These are phyloP conservation scores for Xylona heveae DNA, from an alignment of 495 filamentous ascomycete species.

Conservation along the genomic window DNA sequence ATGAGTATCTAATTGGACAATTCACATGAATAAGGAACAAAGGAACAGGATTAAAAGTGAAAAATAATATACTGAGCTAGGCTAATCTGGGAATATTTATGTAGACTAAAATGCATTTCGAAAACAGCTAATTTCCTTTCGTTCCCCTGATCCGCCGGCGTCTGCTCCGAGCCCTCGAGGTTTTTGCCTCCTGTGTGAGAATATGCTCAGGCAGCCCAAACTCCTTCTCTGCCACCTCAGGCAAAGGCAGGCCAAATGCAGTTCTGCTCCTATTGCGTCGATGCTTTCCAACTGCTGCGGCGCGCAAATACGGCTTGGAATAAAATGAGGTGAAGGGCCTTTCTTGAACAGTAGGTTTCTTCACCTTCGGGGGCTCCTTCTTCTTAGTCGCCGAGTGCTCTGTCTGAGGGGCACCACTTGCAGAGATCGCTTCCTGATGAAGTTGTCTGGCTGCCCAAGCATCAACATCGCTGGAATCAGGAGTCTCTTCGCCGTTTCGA, in stretches of 20 bases:
- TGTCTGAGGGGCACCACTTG: constrained; percentile 8
- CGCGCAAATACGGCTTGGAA: constrained; percentile 50
- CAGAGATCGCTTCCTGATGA: constrained; percentile 41
- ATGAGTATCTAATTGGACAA: too few relatives aligned
- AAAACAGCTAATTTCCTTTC: constrained; percentile 7
- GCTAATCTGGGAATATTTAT: too few relatives aligned
- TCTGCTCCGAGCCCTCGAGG: constrained; percentile 7
- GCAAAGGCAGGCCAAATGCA: constrained; percentile 69
- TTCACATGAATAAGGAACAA: too few relatives aligned
- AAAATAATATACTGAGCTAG: too few relatives aligned
- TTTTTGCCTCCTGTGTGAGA: constrained; percentile 41
- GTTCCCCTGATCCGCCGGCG: constrained; percentile 6
- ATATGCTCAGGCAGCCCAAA: constrained; percentile 58
- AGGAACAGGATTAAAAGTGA: too few relatives aligned
- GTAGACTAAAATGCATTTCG: constrained; percentile 18
- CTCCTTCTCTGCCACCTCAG: constrained; percentile 42
- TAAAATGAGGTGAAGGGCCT: constrained; percentile 77
- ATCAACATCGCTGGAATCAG: constrained; percentile 50
- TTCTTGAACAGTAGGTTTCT: constrained; percentile 4
- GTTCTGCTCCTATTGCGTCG: constrained; percentile 29
- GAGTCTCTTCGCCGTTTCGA: constrained; percentile 26
- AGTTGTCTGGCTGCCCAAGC: constrained; percentile 51
- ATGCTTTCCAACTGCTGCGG: constrained; percentile 42
- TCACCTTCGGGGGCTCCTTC: constrained; percentile 3
- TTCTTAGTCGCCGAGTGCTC: constrained; percentile 3